Percentiles rank a stretch among this genome's conserved stretches.
phyloP scores from a whole-genome alignment of 179 eudicot genomes.

The Amaranthus tricolor region DNA sequence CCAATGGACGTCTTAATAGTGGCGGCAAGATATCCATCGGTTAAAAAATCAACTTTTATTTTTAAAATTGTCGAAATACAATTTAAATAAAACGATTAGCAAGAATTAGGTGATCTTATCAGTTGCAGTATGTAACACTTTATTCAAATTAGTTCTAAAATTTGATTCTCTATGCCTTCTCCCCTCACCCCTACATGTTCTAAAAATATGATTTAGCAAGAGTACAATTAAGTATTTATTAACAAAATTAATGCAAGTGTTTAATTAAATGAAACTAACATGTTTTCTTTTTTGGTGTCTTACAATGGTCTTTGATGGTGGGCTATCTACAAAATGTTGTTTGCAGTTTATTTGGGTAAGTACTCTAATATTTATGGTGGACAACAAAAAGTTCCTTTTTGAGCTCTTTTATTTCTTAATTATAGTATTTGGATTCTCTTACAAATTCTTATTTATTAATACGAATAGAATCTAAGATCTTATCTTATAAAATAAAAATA shows the following conservation, averaged over 20 bases:
- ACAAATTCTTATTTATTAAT: constrained; percentile 1
- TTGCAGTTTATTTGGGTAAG: constrained; percentile 95
- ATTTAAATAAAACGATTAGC: no score
- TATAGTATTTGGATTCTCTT: constrained; percentile 29
- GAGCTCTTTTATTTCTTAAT: constrained; percentile 28
- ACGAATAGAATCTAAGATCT: constrained; percentile 16
- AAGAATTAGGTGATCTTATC: no score
- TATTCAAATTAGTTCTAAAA: no score
- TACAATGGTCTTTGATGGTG: constrained; percentile 25
- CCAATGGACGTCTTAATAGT: no score
- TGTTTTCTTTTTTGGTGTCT: constrained; percentile 26
- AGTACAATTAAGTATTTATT: no score
- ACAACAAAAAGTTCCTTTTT: constrained; percentile 37
- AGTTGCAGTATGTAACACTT: no score
- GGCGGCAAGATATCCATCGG: no score
- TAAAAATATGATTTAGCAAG: no score
- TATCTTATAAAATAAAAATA: background rate
- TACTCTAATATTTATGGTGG: constrained; percentile 18
- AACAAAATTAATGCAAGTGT: background rate
- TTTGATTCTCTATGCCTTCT: no score
- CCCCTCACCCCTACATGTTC: no score
- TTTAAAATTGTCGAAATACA: no score
- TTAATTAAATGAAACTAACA: constrained; percentile 12
- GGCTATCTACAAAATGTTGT: constrained; percentile 30
- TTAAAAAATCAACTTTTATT: no score